These are phyloP conservation scores for Ceratobasidium sp. DNA, from an alignment of 1,284 basidiomycete genomes.

Conservation along the genomic window DNA sequence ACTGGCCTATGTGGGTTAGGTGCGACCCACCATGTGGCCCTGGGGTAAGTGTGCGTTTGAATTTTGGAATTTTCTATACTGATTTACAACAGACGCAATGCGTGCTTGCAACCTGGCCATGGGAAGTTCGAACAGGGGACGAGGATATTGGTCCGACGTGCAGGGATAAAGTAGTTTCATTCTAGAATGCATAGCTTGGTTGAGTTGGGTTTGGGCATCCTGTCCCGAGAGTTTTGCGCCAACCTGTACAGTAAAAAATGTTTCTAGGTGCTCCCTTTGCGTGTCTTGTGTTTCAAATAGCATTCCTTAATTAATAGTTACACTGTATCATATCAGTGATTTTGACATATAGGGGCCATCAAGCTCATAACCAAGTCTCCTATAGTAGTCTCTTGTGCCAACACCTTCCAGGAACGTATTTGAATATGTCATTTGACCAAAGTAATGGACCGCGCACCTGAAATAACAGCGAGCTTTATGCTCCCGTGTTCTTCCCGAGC, in stretches of 20 bases:
- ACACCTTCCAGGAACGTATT: constrained; percentile 65
- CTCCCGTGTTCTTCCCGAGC: constrained; percentile 98
- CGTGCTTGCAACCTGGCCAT: constrained; percentile 19
- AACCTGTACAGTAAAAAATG: not conserved
- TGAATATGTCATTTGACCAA: not conserved
- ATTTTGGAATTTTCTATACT: not conserved
- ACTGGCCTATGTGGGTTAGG: constrained; percentile 60
- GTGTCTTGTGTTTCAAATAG: too few relatives aligned
- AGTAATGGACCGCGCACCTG: constrained; percentile 63
- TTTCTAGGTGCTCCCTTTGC: too few relatives aligned
- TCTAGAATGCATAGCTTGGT: not conserved
- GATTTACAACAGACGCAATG: not conserved
- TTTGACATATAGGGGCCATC: constrained; percentile 99
- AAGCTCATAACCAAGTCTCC: constrained; percentile 90
- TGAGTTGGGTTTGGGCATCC: not conserved
- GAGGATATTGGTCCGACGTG: constrained; percentile 26
- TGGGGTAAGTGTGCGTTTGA: constrained; percentile 53
- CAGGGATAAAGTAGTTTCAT: not conserved
- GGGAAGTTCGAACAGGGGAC: constrained; percentile 9
- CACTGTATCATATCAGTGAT: constrained; percentile 61
- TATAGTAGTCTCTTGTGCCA: constrained; percentile 94
- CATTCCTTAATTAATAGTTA: not conserved
- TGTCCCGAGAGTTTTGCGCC: too few relatives aligned
- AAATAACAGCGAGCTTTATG: constrained; percentile 94
- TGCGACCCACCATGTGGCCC: constrained; percentile 58